These are phyloP conservation scores for Solanum etuberosum DNA, from an alignment of 257 asterid genomes.

Conservation along the genomic window DNA sequence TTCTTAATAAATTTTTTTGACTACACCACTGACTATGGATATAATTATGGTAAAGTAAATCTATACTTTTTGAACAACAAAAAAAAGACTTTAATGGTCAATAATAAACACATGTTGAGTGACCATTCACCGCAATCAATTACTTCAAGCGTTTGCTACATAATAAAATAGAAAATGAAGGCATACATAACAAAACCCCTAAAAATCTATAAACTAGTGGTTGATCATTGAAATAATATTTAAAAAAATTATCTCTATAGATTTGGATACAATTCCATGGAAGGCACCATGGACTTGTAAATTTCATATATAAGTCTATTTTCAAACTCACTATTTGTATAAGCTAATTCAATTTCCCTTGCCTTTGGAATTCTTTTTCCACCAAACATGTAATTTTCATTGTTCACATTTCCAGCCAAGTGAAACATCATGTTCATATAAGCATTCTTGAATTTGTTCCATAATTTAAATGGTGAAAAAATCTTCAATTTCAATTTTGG, in stretches of 20 bases:
- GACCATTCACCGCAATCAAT: neutral
- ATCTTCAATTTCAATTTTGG: slow-evolving; percentile 14
- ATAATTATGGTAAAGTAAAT: too few species aligned
- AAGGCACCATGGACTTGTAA: slow-evolving; percentile 52
- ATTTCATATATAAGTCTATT: slow-evolving; percentile 61
- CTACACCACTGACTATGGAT: too few species aligned
- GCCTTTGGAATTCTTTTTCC: slow-evolving; percentile 4
- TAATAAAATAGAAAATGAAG: neutral
- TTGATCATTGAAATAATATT: neutral
- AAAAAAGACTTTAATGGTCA: neutral
- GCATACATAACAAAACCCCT: neutral
- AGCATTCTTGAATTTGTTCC: slow-evolving; percentile 23
- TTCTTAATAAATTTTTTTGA: too few species aligned
- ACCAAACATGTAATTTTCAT: neutral
- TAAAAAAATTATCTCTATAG: neutral
- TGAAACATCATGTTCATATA: slow-evolving; percentile 23
- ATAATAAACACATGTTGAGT: neutral
- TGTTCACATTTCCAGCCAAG: slow-evolving; percentile 12
- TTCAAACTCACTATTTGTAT: slow-evolving; percentile 35
- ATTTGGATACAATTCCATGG: slow-evolving; percentile 36
- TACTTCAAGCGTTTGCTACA: neutral
- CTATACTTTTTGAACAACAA: neutral
- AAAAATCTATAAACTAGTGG: neutral
- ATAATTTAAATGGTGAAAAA: slow-evolving; percentile 15
- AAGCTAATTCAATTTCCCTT: slow-evolving; percentile 1